Base-by-base conservation (phyloP, 352 stramenopile species). In the Phytophthora fragariaefolia region DNA sequence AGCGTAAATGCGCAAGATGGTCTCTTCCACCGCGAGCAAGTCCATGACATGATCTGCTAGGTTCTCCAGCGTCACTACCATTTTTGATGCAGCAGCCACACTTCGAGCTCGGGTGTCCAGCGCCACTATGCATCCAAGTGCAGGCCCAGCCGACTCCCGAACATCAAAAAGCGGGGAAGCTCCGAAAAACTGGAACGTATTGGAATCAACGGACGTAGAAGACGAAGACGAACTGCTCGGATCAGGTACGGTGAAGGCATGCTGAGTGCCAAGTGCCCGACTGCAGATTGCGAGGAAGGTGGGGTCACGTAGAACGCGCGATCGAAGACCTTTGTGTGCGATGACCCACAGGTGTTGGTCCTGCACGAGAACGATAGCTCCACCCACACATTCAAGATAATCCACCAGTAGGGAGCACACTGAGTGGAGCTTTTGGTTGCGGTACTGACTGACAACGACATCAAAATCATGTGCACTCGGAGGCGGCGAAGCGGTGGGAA, bases 381-480 rank as follows among this genome's bases (percentile, higher is more conserved):
- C 76, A 7, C 84, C 81, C 6, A 80, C 75, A 64, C 82, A 91
- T 46, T 93, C 84, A 20, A 93, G 79, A 58, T 90, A 93, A 42
- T 93, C 80, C 6, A 82, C 55, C 1, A 93, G 59, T 27, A 93
- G 50, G 1, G 80, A 85, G 65, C 82, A 93, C 4, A 91, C 80
- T 0, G 80, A 91, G 51, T 88, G 77, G n/a, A 93, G 75, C 54
- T 88, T 90, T 53, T 82, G 67, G 64, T 87, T 88, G 53, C 78
- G 77, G 32, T 86, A 87, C 61, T 93, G 84, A 57, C 82, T 93
- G 43, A 90, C 81, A 58, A 87, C 85, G 24, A 92, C 84, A 18
- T 85, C 77, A 60, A 82, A 87, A 32, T 83, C 67, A 1, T 51
- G 59, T 9, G 68, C 62, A 47, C 52, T 69, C 8, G 63, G 26